phyloP scores from a whole-genome alignment of 805 yeast species.

The Pichia gijzeniarum region DNA sequence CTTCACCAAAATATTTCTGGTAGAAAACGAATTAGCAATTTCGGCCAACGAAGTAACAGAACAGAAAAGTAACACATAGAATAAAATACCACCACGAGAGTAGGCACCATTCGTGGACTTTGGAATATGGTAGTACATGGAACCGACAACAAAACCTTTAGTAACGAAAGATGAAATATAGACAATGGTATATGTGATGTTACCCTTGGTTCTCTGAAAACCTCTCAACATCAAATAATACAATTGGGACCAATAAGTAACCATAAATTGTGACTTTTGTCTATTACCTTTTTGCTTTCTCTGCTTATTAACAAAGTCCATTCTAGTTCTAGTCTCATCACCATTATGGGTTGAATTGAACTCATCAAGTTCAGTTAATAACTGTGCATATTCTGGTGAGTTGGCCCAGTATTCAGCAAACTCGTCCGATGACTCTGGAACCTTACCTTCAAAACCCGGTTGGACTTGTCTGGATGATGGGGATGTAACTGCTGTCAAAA shows the following conservation, averaged over 20 bases:
- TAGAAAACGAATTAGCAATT: conserved; percentile 50
- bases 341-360: conserved; percentile 28
- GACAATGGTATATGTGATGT: conserved; percentile 45
- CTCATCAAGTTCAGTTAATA: conserved; percentile 31
- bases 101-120: conserved; percentile 25
- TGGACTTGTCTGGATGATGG: conserved; percentile 12
- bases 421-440: conserved; percentile 58
- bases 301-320: conserved; percentile 26
- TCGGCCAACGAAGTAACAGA: conserved; percentile 59
- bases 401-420: conserved; percentile 54
- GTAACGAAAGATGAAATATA: conserved; percentile 44
- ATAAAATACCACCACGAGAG: conserved; percentile 55
- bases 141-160: conserved; percentile 55
- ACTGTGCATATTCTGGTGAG: conserved; percentile 46
- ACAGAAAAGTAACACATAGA: conserved; percentile 53
- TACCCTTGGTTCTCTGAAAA: conserved; percentile 48
- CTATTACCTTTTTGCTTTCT: conserved; percentile 36
- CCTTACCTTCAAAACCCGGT: conserved; percentile 27
- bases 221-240: conserved; percentile 48
- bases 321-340: conserved; percentile 29
- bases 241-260: conserved; percentile 45
- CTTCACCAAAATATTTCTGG: conserved; percentile 56
- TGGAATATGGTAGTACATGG: conserved; percentile 30
- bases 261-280: conserved; percentile 33
- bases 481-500: conserved; percentile 21